A percentile compares a stretch with the other conserved stretches of the same genome.
phyloP scores from a whole-genome alignment of 139 green algal genomes.

The Yamagishiella unicocca region DNA sequence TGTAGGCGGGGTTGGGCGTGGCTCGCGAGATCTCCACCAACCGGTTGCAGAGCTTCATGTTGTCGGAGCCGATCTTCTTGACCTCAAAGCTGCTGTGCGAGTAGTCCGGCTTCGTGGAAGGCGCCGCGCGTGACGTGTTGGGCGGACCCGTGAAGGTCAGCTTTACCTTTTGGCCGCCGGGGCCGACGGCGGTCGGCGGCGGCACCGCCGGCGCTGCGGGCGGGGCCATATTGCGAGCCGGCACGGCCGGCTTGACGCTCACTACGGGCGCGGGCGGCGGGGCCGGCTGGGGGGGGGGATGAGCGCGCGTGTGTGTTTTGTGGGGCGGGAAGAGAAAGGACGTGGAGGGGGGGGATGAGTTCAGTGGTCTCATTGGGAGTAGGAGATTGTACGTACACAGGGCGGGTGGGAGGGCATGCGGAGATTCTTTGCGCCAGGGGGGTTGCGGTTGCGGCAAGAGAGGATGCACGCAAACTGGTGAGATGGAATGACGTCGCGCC shows the following conservation, averaged over 20 bases:
- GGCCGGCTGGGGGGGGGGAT: not conserved
- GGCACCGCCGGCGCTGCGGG: not conserved
- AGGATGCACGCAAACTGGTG: too few species aligned
- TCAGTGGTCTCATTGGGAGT: too few species aligned
- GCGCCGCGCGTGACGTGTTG: not conserved
- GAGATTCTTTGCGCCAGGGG: too few species aligned
- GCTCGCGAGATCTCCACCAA: slow-evolving; percentile 57
- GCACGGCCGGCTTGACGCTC: not conserved
- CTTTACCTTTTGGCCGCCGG: slow-evolving; percentile 13
- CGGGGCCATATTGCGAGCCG: not conserved
- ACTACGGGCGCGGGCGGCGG: not conserved
- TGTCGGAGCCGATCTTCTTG: slow-evolving; percentile 52
- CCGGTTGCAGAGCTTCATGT: slow-evolving; percentile 62
- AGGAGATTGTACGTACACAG: too few species aligned
- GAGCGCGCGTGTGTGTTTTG: not conserved
- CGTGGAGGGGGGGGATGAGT: too few species aligned
- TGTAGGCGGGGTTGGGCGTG: slow-evolving; percentile 25
- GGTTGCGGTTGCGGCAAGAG: too few species aligned
- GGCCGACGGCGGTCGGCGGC: not conserved
- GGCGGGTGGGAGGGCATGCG: too few species aligned
- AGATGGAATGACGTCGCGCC: too few species aligned
- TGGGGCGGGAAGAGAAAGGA: not conserved
- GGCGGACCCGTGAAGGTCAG: slow-evolving; percentile 42
- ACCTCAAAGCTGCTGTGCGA: slow-evolving; percentile 31
- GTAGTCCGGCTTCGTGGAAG: not conserved